phyloP scores from a whole-genome alignment of 371 early-diverging fungal genomes.

The Mortierella sp. region DNA sequence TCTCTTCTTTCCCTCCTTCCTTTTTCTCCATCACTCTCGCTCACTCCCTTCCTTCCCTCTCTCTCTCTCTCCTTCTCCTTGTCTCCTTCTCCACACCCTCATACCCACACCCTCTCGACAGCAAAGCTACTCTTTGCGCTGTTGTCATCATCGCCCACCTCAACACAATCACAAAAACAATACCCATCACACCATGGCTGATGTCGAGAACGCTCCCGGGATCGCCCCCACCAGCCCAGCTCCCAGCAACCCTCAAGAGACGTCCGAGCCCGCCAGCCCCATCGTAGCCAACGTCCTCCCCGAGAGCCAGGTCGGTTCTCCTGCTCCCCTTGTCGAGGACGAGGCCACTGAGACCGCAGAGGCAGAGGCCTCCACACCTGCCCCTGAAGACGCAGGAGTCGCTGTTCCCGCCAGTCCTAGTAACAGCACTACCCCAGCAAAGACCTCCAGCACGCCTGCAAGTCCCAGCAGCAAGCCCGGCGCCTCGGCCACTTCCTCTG shows the following conservation, averaged over 20 bases:
- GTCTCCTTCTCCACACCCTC: slow-evolving; percentile 12
- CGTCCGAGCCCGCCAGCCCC: slow-evolving; percentile 18
- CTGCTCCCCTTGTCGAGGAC: background rate
- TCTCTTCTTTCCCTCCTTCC: background rate
- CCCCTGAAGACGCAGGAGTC: slow-evolving; percentile 1
- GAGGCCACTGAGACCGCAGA: background rate
- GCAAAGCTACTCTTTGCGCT: background rate
- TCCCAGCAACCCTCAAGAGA: slow-evolving; percentile 14
- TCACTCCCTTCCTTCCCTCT: slow-evolving; percentile 8
- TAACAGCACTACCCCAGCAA: slow-evolving; percentile 14
- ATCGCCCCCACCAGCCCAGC: slow-evolving; percentile 36
- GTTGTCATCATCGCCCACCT: background rate
- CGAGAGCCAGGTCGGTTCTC: background rate
- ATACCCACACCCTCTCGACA: background rate
- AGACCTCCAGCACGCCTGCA: slow-evolving; percentile 18
- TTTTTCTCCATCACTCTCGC: slow-evolving; percentile 3
- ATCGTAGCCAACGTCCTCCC: background rate
- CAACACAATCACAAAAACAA: background rate
- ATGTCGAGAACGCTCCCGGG: slow-evolving; percentile 52
- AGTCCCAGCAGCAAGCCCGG: slow-evolving; percentile 30
- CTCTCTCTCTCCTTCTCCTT: background rate
- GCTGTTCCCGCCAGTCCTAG: slow-evolving; percentile 29
- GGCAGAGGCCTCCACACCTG: background rate
- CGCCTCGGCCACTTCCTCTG: slow-evolving; percentile 15
- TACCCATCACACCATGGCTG: slow-evolving; percentile 32